Conservation (phyloP, 2,329 filamentous ascomycete genomes). For the Mycosphaerella arachidis region DNA sequence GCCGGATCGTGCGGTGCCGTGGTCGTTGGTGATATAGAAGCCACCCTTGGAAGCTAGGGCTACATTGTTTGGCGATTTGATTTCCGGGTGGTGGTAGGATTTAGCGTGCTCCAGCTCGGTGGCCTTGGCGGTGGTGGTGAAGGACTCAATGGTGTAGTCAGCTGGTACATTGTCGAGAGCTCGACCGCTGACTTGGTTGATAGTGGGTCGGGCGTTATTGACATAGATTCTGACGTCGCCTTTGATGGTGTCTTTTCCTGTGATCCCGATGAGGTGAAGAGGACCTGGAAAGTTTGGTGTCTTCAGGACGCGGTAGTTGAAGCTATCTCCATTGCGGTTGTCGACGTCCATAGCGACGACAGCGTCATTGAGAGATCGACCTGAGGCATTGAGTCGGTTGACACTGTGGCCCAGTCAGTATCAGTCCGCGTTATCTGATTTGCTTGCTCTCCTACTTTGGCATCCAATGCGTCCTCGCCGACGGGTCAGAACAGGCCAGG, state of each 20-base stretch:
- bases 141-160: constrained; percentile 21
- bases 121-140: constrained; percentile 6
- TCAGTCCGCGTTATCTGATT: neutral
- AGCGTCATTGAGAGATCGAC: constrained; percentile 17
- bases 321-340: constrained; percentile 16
- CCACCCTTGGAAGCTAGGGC: constrained; percentile 10
- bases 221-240: constrained; percentile 14
- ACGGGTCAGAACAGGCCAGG: constrained; percentile 18
- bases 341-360: constrained; percentile 23
- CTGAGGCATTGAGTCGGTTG: constrained; percentile 17
- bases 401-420: constrained; percentile 4
- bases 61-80: constrained; percentile 22
- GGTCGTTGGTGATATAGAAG: constrained; percentile 25
- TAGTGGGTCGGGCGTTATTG: constrained; percentile 16
- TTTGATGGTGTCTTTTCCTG: constrained; percentile 6
- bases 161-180: constrained; percentile 12
- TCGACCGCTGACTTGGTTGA: constrained; percentile 11
- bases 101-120: constrained; percentile 7
- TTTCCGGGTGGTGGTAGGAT: constrained; percentile 15
- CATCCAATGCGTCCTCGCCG: constrained; percentile 17
- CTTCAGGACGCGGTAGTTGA: constrained; percentile 14
- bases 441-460: constrained; percentile 15
- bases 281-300: constrained; percentile 12
- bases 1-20: constrained; percentile 18
- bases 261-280: constrained; percentile 19